Base-by-base conservation (phyloP, 2,329 filamentous ascomycete species). In the Alternaria novae-zelandiae region DNA sequence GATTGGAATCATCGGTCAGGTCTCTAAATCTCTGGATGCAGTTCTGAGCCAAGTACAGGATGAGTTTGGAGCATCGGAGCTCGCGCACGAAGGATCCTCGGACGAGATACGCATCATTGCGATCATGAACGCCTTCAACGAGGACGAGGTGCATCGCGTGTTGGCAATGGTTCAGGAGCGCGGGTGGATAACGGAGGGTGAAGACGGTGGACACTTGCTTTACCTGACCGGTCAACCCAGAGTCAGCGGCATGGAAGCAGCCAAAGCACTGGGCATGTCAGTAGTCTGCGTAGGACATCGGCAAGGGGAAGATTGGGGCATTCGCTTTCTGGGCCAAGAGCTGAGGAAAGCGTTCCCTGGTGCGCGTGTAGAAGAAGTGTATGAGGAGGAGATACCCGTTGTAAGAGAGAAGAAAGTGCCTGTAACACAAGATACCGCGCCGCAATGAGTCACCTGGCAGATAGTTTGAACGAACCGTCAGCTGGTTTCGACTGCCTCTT, bases 61-160 rank as follows among this genome's bases (percentile, higher is more conserved):
- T 10, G 74, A 79, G 46, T 78, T 76, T 66, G 75, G 73, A 5
- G 61, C 62, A 17, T 68, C 67, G 1, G 78, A 78, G 32, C 51
- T 75, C 12, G 64, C 74, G n/a, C 61, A 70, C 3, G 58, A 66
- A 28, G 75, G 73, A 2, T 57, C 46, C 5, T 71, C 67, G 4
- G 70, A 72, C 8, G 72, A 77, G 36, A 72, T 74, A 26, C 60
- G 54, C 17, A 65, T 73, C 10, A 54, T 79, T 6, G 80, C 80
- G 4, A 79, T 81, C 32, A 82, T 82, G 80, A 82, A 81, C 54
- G 80, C 79, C 0, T 82, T 82, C 54, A 72, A 77, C 49, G 69
- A 75, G 7, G 75, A 78, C 4, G 78, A 80, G 56, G 75, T 82
- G 2, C 57, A 73, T 41, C 69, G 79, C 6, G 79, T 81, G 6